phyloP scores from a whole-genome alignment of 23 red algal species.

The Gracilariopsis chorda region DNA sequence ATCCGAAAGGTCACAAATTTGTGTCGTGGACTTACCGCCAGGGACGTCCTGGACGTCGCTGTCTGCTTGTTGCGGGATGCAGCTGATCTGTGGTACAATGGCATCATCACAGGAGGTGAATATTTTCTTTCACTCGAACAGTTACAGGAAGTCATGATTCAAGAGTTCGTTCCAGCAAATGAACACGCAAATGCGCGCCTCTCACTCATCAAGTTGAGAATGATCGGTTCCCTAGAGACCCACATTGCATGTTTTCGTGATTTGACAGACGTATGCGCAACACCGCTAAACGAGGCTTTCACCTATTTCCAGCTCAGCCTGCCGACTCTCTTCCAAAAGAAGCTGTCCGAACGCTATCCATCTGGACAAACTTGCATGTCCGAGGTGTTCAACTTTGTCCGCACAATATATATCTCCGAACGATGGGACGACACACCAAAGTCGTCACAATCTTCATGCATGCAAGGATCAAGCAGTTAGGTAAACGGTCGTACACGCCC shows the following conservation, averaged over 20 bases:
- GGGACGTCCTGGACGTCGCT: neutral
- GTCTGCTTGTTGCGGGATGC: neutral
- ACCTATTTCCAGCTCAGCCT: neutral
- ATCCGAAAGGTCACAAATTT: neutral
- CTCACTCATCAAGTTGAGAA: neutral
- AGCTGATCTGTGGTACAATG: neutral
- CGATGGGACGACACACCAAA: neutral
- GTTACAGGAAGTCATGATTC: neutral
- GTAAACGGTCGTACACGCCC: neutral
- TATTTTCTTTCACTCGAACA: neutral
- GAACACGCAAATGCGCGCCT: neutral
- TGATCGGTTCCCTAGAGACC: neutral
- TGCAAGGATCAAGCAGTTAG: neutral
- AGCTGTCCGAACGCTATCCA: neutral
- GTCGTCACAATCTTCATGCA: neutral
- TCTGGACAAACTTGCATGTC: neutral
- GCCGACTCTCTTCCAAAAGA: neutral
- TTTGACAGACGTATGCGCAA: neutral
- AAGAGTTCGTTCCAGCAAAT: neutral
- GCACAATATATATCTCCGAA: neutral
- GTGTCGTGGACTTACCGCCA: neutral
- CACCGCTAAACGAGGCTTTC: neutral
- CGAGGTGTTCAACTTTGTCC: neutral
- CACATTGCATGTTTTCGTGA: neutral
- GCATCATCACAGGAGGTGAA: neutral